Percentiles rank a stretch among this genome's conserved stretches.
Evolutionary conservation across 495 filamentous ascomycete species (phyloP).

Genomic region (Trichoderma orchidacearum): DNA sequence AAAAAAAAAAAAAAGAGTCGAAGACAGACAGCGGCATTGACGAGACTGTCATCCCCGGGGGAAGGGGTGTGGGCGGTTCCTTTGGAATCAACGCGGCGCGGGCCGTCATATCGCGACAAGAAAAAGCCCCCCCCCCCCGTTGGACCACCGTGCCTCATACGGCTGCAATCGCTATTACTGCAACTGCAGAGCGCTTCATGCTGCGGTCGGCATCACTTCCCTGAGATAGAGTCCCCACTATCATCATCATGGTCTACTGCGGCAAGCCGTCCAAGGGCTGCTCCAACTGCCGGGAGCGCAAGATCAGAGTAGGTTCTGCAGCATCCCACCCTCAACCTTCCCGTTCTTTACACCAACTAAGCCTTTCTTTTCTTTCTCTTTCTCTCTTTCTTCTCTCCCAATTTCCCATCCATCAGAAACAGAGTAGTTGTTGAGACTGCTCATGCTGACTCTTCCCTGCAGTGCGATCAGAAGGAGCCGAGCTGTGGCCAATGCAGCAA

Average conservation of each 20-base stretch:
- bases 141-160: no score
- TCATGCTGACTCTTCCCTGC: background rate
- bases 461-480: constrained; percentile 55
- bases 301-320: constrained; percentile 23
- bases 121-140: no score
- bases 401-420: background rate
- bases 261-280: constrained; percentile 61
- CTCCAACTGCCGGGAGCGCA: constrained; percentile 44
- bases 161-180: background rate
- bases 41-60: no score
- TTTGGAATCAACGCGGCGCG: no score
- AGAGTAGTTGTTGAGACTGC: background rate
- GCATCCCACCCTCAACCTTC: background rate
- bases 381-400: background rate
- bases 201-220: no score
- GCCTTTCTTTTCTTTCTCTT: background rate
- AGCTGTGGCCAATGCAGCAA: constrained; percentile 55
- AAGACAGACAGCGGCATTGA: no score
- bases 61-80: no score
- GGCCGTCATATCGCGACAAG: no score
- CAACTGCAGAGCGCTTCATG: no score
- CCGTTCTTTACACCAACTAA: background rate
- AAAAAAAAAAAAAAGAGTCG: no score
- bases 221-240: no score
- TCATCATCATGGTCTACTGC: constrained; percentile 49